phyloP scores from a whole-genome alignment of 2,329 filamentous ascomycete genomes.

The Calonectria fujianensis region DNA sequence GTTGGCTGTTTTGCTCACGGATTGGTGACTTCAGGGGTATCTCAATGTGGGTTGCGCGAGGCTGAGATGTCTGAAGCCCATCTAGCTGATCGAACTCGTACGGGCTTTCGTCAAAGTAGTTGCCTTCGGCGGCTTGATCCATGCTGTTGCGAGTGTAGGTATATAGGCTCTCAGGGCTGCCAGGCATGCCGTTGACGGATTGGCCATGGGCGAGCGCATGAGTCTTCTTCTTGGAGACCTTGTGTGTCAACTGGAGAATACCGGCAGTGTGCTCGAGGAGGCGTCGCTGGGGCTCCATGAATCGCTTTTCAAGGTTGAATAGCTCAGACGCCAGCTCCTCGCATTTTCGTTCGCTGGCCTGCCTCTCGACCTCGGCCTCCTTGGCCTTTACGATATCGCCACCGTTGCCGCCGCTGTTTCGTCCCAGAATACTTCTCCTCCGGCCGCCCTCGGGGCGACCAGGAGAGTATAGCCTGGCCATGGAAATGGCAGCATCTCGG shows the following conservation, averaged over 20 bases:
- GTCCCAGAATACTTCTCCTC: constrained; percentile 69
- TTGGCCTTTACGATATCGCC: constrained; percentile 66
- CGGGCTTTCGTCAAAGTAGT: constrained; percentile 83
- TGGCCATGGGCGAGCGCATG: constrained; percentile 63
- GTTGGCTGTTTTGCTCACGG: constrained; percentile 71
- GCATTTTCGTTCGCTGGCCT: constrained; percentile 85
- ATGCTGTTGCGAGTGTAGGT: constrained; percentile 78
- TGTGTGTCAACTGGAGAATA: constrained; percentile 92
- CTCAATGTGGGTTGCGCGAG: constrained; percentile 69
- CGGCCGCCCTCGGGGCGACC: constrained; percentile 68
- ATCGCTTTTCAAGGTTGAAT: constrained; percentile 84
- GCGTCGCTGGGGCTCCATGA: constrained; percentile 83
- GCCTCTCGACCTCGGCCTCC: constrained; percentile 84
- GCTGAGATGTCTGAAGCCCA: constrained; percentile 57
- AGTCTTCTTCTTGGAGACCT: constrained; percentile 77
- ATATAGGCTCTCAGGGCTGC: constrained; percentile 86
- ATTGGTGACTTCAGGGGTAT: constrained; percentile 76
- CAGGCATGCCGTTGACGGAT: constrained; percentile 76
- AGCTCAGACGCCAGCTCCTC: constrained; percentile 89
- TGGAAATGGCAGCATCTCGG: constrained; percentile 91
- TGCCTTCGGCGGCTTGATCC: constrained; percentile 72
- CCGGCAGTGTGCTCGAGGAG: constrained; percentile 94
- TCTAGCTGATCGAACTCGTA: constrained; percentile 82
- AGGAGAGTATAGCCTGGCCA: constrained; percentile 86
- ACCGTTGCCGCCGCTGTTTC: constrained; percentile 66